These are phyloP conservation scores for Dendrobium huoshanense DNA, from an alignment of 106 monocot species.

Conservation along the genomic window DNA sequence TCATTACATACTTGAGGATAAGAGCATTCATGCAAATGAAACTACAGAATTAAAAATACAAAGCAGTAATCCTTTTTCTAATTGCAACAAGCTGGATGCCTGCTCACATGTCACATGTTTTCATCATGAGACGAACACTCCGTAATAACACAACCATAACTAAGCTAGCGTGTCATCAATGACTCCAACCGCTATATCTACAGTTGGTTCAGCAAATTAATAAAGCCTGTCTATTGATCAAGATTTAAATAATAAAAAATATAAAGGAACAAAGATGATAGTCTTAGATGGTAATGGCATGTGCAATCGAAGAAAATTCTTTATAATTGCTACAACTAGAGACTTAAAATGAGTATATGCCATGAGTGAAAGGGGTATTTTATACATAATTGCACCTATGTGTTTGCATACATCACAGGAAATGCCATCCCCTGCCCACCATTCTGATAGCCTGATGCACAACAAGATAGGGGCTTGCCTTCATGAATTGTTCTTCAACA, in stretches of 20 bases:
- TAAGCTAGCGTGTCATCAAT: neutral
- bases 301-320: neutral
- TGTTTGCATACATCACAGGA: no score
- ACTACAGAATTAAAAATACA: neutral
- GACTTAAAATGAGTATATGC: neutral
- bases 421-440: no score
- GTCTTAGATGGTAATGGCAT: neutral
- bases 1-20: neutral
- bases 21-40: neutral
- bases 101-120: neutral
- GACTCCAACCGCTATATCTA: neutral
- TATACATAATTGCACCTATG: no score
- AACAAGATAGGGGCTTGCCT: no score
- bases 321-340: neutral
- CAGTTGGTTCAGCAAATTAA: neutral
- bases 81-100: neutral
- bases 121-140: neutral
- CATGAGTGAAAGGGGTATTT: neutral
- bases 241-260: neutral
- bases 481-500: no score
- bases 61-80: neutral
- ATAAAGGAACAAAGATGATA: neutral
- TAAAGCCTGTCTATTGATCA: neutral
- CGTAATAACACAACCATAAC: neutral
- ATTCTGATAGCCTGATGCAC: no score